Evolutionary conservation across 2,329 filamentous ascomycete species (phyloP).

Genomic region (Neurospora sp.): DNA sequence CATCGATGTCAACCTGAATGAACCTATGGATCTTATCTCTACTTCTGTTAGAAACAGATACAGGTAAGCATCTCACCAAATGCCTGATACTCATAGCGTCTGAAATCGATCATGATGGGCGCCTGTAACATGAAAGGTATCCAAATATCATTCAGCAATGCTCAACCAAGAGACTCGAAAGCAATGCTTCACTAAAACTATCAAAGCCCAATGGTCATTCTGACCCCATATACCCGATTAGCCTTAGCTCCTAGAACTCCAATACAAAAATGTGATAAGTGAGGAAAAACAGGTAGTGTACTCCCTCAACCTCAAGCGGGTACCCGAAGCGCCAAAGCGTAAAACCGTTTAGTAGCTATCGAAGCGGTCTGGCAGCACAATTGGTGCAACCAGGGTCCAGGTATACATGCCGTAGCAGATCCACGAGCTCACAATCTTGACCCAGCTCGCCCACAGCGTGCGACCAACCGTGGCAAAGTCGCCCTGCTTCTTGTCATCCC

Average conservation of each 20-base stretch:
- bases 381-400: slow-evolving; percentile 85
- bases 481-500: slow-evolving; percentile 54
- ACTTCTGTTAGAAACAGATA: not conserved
- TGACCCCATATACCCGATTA: not conserved
- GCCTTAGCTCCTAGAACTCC: not conserved
- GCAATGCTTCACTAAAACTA: not conserved
- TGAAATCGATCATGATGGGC: too few relatives aligned
- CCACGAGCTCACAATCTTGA: slow-evolving; percentile 97
- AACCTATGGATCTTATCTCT: not conserved
- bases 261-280: not conserved
- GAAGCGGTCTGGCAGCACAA: slow-evolving; percentile 79
- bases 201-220: not conserved
- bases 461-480: slow-evolving; percentile 89
- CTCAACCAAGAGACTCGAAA: not conserved
- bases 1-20: not conserved
- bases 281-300: not conserved
- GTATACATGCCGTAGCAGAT: slow-evolving; percentile 89
- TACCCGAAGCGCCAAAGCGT: not conserved
- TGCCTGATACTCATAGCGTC: not conserved
- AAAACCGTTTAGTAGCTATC: slow-evolving; percentile 38
- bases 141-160: not conserved
- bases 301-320: not conserved
- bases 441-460: slow-evolving; percentile 97
- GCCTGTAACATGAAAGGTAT: not conserved
- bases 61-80: not conserved